Evolutionary conservation across 176 grass and related monocot species (phyloP), one percentile per base, ranked within the genome.

Genomic region (Aechmea fasciata): DNA sequence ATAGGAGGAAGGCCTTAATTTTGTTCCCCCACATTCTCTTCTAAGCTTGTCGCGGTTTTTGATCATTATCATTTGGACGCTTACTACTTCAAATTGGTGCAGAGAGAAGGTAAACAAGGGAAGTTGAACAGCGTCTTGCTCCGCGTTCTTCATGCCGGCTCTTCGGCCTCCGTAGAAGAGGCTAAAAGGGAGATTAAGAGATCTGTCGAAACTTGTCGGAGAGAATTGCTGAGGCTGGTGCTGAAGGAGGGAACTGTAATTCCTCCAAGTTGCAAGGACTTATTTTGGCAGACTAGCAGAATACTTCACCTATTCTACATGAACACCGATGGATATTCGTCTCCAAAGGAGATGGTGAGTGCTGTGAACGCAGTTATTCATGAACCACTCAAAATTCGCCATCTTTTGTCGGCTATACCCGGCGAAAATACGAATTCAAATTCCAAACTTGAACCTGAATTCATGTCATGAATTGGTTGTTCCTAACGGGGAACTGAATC

Each of bases 231-330:
- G 41, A 62, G 66, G 3, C 29, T 77, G 47, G 75, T 69, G 4
- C 1, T 77, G 11, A 41, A 24, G 26, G 66, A 77, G 17, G 66
- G 33, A 61, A 69, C 33, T 12, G 75, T 77, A 19, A 52, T 77
- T 3, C 75, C 75, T 48, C 68, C 18, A 11, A 51, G 52, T 50
- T 77, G 75, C 52, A 77, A 77, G 53, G 66, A 77, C 18, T 29
- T 77, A 11, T 69, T 77, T 25, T 77, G 75, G 75, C 69, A 69
- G 66, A 50, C 18, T 18, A n/a, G 74, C 65, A 59, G 29, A 49
- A 48, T 61, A 2, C 0, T 69, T 11, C 65, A 77, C 14, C 2
- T 61, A 12, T 77, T 77, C 52, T 77, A 77, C 20, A 61, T 69
- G 65, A 77, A 69, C 11, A 69, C 13, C 22, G 74, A 77, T 61